A percentile compares a stretch with the other conserved stretches of the same genome.
These are phyloP conservation scores for Myxozyma kluyveri DNA, from an alignment of 805 yeast genomes.

Conservation along the genomic window DNA sequence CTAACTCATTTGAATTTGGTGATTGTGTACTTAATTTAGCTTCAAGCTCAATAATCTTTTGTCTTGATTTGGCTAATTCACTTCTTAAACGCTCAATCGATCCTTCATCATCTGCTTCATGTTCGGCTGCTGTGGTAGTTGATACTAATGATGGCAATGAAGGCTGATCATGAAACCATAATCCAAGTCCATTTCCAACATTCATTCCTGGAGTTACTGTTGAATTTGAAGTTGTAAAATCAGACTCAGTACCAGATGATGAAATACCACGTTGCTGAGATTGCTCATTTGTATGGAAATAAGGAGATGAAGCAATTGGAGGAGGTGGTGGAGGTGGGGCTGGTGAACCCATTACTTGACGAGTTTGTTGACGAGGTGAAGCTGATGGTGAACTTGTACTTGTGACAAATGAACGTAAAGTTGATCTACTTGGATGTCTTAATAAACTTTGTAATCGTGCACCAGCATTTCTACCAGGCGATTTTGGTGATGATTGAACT, in stretches of 20 bases:
- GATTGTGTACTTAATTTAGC: conserved; percentile 4
- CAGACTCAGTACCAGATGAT: no score
- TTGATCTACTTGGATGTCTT: conserved; percentile 15
- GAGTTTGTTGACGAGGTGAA: conserved; percentile 9
- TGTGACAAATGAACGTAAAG: conserved; percentile 10
- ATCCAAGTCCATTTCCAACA: no score
- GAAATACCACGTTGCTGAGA: no score
- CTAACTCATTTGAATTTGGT: conserved; percentile 10
- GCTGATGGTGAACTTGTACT: conserved; percentile 9
- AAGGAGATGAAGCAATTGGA: no score
- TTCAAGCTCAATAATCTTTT: conserved; percentile 25
- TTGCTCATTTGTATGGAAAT: no score
- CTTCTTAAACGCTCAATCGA: no score
- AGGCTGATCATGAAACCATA: no score
- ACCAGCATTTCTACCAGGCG: conserved; percentile 14
- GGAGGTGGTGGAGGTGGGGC: no score
- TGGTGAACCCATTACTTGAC: no score
- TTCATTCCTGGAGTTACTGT: no score
- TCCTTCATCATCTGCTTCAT: neutral
- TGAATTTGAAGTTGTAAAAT: no score
- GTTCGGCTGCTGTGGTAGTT: neutral
- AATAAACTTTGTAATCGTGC: conserved; percentile 17
- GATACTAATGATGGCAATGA: neutral
- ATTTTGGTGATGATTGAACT: conserved; percentile 10
- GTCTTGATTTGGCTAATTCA: conserved; percentile 16